These are phyloP conservation scores for Colletotrichum gloeosporioides DNA, from an alignment of 2,329 filamentous ascomycete genomes.

Conservation along the genomic window DNA sequence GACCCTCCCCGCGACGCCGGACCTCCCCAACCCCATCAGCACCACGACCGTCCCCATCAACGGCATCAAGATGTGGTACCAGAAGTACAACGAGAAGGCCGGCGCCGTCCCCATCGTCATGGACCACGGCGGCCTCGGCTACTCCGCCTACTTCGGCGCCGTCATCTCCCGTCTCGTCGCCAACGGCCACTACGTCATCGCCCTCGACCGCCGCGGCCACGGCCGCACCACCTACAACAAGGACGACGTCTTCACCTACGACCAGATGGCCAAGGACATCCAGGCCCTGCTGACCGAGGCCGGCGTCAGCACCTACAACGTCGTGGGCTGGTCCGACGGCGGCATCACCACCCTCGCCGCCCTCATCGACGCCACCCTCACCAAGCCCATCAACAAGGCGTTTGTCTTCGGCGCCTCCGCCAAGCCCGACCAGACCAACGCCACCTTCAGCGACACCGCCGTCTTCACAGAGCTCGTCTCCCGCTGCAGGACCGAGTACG, in stretches of 20 bases:
- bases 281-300: constrained; percentile 33
- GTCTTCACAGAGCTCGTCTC: constrained; percentile 31
- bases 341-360: constrained; percentile 41
- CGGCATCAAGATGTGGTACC: constrained; percentile 44
- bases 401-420: constrained; percentile 43
- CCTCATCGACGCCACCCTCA: constrained; percentile 35
- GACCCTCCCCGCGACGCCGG: constrained; percentile 42
- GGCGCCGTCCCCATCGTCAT: constrained; percentile 40
- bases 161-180: constrained; percentile 39
- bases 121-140: constrained; percentile 45
- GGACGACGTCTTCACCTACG: constrained; percentile 41
- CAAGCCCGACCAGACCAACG: constrained; percentile 37
- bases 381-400: constrained; percentile 39
- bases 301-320: constrained; percentile 34
- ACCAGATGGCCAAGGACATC: constrained; percentile 41
- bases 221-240: constrained; percentile 42
- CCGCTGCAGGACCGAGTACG: constrained; percentile 41
- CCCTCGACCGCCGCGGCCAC: constrained; percentile 45
- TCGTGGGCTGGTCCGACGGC: constrained; percentile 48
- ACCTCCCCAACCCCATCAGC: constrained; percentile 38
- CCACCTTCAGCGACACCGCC: constrained; percentile 33
- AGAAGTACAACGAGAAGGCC: constrained; percentile 42
- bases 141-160: constrained; percentile 44
- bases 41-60: constrained; percentile 34
- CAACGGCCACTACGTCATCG: constrained; percentile 41